Conservation (phyloP, 108 stramenopile genomes). For the Skeletonema menzelii region DNA sequence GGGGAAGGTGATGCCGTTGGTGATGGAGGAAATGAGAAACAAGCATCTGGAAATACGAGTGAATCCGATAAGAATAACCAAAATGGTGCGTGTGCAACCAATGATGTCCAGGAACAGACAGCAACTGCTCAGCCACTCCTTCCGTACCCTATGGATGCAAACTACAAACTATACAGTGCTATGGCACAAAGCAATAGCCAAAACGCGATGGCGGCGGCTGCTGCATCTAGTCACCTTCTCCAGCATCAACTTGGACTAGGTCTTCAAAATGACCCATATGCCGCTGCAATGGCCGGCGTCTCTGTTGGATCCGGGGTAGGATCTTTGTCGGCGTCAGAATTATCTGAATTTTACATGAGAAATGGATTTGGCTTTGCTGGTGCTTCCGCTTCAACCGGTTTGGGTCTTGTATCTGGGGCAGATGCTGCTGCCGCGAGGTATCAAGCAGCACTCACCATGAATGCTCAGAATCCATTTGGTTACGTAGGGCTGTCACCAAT, state of each 20-base stretch:
- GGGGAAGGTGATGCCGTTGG: constrained; percentile 17
- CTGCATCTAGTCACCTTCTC: constrained; percentile 21
- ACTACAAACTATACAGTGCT: constrained; percentile 7
- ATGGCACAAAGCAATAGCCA: constrained; percentile 16
- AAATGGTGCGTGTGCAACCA: not conserved
- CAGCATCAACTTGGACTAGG: constrained; percentile 10
- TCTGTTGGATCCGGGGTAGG: constrained; percentile 10
- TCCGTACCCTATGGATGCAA: constrained; percentile 24
- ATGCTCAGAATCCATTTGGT: constrained; percentile 35
- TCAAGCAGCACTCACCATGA: constrained; percentile 20
- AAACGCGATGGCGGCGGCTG: constrained; percentile 40
- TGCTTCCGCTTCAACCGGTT: not conserved
- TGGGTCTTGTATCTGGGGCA: constrained; percentile 19
- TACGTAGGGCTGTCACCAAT: not conserved
- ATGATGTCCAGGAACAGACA: constrained; percentile 7
- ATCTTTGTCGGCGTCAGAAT: constrained; percentile 12
- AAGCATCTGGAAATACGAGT: not conserved
- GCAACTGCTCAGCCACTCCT: not conserved
- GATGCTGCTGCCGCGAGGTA: constrained; percentile 21
- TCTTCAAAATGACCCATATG: constrained; percentile 2
- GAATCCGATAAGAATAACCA: not conserved
- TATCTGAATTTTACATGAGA: constrained; percentile 25
- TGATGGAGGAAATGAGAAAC: constrained; percentile 8
- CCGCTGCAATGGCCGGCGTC: not conserved
- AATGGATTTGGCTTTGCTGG: constrained; percentile 13